Conservation (phyloP, 2,329 filamentous ascomycete genomes). For the Coniochaeta prunicola region DNA sequence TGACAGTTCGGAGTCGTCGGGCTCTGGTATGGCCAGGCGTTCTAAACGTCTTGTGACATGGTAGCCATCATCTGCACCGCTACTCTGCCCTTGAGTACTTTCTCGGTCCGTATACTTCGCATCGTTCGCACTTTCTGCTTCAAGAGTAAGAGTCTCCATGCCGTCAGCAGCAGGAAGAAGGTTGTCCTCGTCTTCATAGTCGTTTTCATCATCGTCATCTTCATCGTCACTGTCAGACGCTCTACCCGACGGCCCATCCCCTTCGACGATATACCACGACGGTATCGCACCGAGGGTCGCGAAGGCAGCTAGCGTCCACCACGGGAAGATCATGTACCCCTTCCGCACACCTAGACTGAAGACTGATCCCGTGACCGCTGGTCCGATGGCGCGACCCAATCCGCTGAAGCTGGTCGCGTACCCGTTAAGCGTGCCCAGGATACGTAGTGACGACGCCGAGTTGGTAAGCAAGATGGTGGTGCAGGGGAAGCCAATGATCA, state of each 20-base stretch:
- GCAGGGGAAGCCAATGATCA: conserved; percentile 84
- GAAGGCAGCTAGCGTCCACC: conserved; percentile 67
- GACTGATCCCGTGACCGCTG: conserved; percentile 61
- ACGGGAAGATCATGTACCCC: conserved; percentile 73
- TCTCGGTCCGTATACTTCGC: background rate
- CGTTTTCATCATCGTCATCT: conserved; percentile 25
- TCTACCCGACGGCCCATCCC: conserved; percentile 50
- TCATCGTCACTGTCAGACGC: conserved; percentile 18
- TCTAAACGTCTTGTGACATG: background rate
- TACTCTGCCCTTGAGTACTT: background rate
- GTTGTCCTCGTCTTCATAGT: conserved; percentile 15
- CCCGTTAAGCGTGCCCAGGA: conserved; percentile 86
- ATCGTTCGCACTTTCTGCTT: background rate
- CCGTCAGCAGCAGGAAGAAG: background rate
- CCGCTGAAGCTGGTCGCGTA: conserved; percentile 79
- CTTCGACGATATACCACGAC: conserved; percentile 66
- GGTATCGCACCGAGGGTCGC: conserved; percentile 61
- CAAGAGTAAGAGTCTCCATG: background rate
- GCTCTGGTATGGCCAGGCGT: background rate
- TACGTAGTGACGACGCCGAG: conserved; percentile 63
- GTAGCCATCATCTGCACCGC: background rate
- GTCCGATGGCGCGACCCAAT: conserved; percentile 71
- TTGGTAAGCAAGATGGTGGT: conserved; percentile 88
- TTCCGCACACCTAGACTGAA: conserved; percentile 71
- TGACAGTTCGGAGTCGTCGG: background rate